Conservation (phyloP, 371 early-diverging fungal species). For the Capillidium heterosporum region DNA sequence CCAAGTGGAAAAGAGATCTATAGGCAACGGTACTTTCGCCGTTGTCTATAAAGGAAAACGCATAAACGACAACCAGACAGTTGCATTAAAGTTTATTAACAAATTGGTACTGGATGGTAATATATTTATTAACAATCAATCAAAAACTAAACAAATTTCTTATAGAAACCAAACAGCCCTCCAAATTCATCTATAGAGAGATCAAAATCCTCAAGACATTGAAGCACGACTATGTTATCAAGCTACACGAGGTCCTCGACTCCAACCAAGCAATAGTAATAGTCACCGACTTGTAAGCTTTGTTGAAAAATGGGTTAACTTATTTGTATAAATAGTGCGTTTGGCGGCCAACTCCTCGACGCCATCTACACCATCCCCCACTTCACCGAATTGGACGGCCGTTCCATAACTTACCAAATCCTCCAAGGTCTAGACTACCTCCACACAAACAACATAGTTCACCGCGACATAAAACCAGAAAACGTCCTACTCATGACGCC, state of each 20-base stretch:
- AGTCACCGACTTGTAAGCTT: slow-evolving; percentile 1
- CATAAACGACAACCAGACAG: neutral
- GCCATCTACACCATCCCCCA: neutral
- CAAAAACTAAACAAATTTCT: too few species aligned
- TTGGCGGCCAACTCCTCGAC: neutral
- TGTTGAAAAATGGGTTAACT: neutral
- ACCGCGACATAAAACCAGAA: slow-evolving; percentile 92
- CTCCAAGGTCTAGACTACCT: slow-evolving; percentile 33
- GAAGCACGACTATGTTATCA: neutral
- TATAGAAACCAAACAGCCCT: too few species aligned
- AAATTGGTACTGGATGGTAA: neutral
- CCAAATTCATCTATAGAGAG: neutral
- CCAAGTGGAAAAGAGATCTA: neutral
- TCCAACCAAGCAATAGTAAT: neutral
- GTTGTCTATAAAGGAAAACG: neutral
- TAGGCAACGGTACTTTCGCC: neutral
- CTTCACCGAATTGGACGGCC: neutral
- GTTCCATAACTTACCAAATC: neutral
- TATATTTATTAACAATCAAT: too few species aligned
- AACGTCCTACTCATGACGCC: slow-evolving; percentile 75
- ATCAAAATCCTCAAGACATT: neutral
- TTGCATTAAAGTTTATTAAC: neutral
- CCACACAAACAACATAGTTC: slow-evolving; percentile 90
- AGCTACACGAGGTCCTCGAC: neutral
- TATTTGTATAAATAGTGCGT: neutral